phyloP scores from a whole-genome alignment of 73 alveolate genomes.

The Halteria grandinella region DNA sequence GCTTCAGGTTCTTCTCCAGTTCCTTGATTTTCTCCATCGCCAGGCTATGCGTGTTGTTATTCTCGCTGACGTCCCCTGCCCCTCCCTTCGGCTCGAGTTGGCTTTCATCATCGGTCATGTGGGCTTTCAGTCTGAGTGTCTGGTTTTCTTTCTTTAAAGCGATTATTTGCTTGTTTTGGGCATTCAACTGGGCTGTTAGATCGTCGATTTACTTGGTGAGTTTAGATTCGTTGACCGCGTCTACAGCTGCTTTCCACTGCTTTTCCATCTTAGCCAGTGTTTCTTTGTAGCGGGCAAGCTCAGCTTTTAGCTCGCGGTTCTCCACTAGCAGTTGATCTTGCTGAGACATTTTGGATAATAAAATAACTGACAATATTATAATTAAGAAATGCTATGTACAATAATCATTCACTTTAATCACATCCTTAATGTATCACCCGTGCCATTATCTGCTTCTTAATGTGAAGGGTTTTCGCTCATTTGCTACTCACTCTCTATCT shows the following conservation, averaged over 20 bases:
- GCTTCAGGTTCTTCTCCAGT: slow-evolving; percentile 5
- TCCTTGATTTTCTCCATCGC: slow-evolving; percentile 41
- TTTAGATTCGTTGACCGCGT: slow-evolving; percentile 39
- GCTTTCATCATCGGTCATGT: slow-evolving; percentile 17
- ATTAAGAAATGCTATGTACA: no score
- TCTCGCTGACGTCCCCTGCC: slow-evolving; percentile 1
- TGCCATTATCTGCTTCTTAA: not conserved
- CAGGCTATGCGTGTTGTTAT: not conserved
- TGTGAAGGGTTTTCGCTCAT: no score
- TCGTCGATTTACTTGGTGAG: slow-evolving; percentile 20
- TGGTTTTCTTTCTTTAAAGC: slow-evolving; percentile 34
- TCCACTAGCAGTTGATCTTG: not conserved
- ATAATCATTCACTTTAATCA: no score
- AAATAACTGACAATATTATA: no score
- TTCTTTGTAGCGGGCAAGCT: slow-evolving; percentile 18
- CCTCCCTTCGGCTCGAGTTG: not conserved
- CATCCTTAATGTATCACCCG: not conserved
- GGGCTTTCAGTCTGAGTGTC: slow-evolving; percentile 40
- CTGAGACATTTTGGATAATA: no score
- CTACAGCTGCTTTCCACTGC: slow-evolving; percentile 47
- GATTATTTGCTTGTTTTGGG: slow-evolving; percentile 17
- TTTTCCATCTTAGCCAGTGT: slow-evolving; percentile 41
- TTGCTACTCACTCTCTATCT: not conserved
- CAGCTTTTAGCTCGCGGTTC: slow-evolving; percentile 6
- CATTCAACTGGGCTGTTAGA: not conserved